Conservation (phyloP, 108 stramenopile genomes). For the Seminavis robusta region DNA sequence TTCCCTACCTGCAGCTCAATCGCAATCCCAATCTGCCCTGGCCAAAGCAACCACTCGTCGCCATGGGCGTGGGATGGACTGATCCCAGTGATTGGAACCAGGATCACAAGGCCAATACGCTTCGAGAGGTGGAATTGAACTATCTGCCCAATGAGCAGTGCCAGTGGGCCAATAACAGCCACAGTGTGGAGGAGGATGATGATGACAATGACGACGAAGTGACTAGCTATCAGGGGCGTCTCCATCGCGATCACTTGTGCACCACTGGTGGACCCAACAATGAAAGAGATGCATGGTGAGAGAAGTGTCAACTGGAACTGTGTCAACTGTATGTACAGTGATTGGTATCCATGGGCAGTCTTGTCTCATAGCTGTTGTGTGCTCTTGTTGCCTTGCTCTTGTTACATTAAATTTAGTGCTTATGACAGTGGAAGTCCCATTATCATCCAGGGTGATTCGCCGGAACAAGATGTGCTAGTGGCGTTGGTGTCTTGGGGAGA, state of each 20-base stretch:
- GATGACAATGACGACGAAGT: no score
- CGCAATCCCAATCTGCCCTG: not conserved
- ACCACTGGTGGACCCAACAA: conserved; percentile 5
- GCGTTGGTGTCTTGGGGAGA: conserved; percentile 30
- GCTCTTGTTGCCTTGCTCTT: no score
- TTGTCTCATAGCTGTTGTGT: no score
- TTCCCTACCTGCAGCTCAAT: not conserved
- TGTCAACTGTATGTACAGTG: no score
- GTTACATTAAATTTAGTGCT: no score
- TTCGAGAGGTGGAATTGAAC: conserved; percentile 12
- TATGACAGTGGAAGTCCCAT: conserved; percentile 35
- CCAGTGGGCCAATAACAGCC: no score
- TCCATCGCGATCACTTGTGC: conserved; percentile 6
- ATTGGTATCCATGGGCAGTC: no score
- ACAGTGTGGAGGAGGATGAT: no score
- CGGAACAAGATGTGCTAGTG: conserved; percentile 15
- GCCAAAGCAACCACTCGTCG: not conserved
- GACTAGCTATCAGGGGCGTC: conserved; percentile 7
- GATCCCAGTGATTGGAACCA: not conserved
- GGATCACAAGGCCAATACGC: conserved; percentile 6
- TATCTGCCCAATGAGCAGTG: conserved; percentile 7
- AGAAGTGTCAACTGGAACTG: no score
- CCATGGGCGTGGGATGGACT: conserved; percentile 16
- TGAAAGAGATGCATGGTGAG: no score
- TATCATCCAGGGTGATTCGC: conserved; percentile 8